These are phyloP conservation scores for Trichosporon sp. DNA, from an alignment of 1,284 basidiomycete genomes.

Conservation along the genomic window DNA sequence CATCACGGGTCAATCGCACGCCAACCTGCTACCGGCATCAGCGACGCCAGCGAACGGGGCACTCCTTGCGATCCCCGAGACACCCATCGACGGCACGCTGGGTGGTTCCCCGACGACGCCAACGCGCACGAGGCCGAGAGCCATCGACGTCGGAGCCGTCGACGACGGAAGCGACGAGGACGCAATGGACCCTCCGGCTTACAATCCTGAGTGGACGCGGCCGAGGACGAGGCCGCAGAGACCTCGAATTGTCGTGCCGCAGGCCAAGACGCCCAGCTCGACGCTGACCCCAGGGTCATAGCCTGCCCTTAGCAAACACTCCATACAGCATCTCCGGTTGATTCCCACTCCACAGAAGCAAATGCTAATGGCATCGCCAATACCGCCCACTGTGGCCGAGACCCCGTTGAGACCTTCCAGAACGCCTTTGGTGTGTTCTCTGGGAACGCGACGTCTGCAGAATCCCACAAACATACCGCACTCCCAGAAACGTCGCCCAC, in stretches of 20 bases:
- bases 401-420: neutral
- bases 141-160: neutral
- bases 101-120: neutral
- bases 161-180: constrained; percentile 4
- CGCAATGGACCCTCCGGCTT: neutral
- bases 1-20: neutral
- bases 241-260: neutral
- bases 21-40: neutral
- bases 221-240: neutral
- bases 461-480: neutral
- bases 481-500: neutral
- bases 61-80: neutral
- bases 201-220: neutral
- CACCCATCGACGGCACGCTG: neutral
- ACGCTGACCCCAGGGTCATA: neutral
- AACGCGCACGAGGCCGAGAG: neutral
- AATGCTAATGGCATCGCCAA: neutral
- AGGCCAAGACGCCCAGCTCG: constrained; percentile 5
- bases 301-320: too few relatives aligned
- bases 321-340: too few relatives aligned
- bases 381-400: neutral
- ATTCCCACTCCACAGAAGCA: neutral
- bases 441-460: neutral
- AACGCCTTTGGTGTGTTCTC: neutral
- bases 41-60: neutral